phyloP scores from a whole-genome alignment of 257 asterid genomes.

The Primulina eburnea region DNA sequence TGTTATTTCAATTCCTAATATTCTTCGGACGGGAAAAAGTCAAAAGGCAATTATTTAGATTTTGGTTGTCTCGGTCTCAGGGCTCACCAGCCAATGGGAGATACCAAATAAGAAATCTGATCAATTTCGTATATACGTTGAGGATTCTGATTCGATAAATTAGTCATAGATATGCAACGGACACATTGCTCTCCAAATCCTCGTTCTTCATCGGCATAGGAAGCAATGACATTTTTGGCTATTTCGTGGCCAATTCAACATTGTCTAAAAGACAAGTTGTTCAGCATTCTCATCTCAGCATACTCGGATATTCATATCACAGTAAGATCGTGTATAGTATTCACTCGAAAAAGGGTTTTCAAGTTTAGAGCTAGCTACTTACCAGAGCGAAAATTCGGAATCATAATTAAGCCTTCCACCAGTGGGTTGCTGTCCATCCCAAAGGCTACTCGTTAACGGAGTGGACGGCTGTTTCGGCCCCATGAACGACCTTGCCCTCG shows the following conservation, averaged over 20 bases:
- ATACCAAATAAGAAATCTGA: background rate
- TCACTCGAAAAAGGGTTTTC: background rate
- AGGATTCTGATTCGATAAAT: background rate
- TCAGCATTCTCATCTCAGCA: constrained; percentile 35
- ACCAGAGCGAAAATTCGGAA: constrained; percentile 60
- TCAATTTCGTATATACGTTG: background rate
- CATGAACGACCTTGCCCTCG: background rate
- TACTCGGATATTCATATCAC: constrained; percentile 48
- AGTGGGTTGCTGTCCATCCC: constrained; percentile 67
- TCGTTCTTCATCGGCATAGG: constrained; percentile 62
- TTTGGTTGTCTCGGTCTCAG: background rate
- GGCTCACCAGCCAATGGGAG: background rate
- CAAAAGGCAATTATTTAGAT: background rate
- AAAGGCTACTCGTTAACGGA: constrained; percentile 37
- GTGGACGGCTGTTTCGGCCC: background rate
- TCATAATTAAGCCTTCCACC: constrained; percentile 59
- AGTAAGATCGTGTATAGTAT: constrained; percentile 27
- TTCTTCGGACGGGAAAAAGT: too few species aligned
- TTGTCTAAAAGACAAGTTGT: constrained; percentile 30
- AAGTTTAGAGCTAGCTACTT: background rate
- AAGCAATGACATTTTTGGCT: constrained; percentile 66
- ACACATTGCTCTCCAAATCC: constrained; percentile 40
- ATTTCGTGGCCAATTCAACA: constrained; percentile 39
- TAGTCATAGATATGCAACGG: constrained; percentile 23
- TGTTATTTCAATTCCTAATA: too few species aligned